Conservation (phyloP, 2,329 filamentous ascomycete genomes). For the Fusarium udum region DNA sequence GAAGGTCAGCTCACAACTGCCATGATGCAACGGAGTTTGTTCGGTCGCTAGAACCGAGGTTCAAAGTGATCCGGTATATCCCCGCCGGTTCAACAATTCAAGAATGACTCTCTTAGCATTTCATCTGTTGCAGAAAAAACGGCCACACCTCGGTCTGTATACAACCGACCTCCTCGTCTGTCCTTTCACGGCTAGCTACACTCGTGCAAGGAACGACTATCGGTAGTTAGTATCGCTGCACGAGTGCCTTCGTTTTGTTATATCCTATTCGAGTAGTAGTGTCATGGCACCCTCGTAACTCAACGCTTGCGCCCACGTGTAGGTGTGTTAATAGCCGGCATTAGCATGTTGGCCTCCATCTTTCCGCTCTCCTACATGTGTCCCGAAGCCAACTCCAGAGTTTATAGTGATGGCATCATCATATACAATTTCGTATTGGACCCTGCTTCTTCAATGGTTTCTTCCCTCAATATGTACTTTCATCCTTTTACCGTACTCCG, state of each 20-base stretch:
- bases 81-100: constrained; percentile 2
- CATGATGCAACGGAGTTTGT: neutral
- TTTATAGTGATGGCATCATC: neutral
- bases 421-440: neutral
- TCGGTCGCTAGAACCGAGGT: constrained; percentile 41
- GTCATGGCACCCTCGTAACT: neutral
- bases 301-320: neutral
- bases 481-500: neutral
- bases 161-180: neutral
- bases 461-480: neutral
- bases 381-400: constrained; percentile 14
- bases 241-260: neutral
- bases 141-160: constrained; percentile 14
- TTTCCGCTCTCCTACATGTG: constrained; percentile 24
- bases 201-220: neutral
- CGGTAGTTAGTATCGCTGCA: neutral
- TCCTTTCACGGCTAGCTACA: neutral
- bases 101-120: neutral
- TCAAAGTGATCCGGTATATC: constrained; percentile 40
- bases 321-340: constrained; percentile 37
- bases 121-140: neutral
- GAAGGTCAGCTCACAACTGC: neutral
- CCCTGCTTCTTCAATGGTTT: neutral
- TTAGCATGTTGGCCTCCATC: constrained; percentile 30
- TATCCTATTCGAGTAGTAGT: constrained; percentile 11